Evolutionary conservation across 345 rosid genomes (phyloP), one percentile per base, ranked within the genome.

Genomic region (Schrenkiella parvula): DNA sequence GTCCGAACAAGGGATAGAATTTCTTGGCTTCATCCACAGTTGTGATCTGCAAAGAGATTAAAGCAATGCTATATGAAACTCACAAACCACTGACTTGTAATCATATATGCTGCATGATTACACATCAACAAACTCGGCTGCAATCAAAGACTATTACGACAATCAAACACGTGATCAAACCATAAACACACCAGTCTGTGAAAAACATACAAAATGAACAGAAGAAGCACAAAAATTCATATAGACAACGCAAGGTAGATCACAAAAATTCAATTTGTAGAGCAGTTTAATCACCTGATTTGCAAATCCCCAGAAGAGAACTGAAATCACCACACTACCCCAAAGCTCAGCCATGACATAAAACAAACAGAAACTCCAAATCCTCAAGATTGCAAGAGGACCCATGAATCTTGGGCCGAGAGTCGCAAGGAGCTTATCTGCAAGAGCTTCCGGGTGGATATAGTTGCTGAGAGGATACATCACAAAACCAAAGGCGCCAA

Each of bases 271-370:
- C 19, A 11, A 37, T 11, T 6, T n/a, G 15, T 2, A 35, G 42
- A 55, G 9, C 35, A 43, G 53, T 35, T 13, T 17, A 44, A 39
- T 79, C 62, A 90, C 98, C 97, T 93, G 98, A 88, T 93, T 93
- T 21, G 98, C 98, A 70, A 93, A 86, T 8, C 98, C 98, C 98
- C 98, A 93, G 75, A 93, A 93, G 38, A 93, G 89, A 76, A 93
- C 98, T 21, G 98, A 93, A 53, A 93, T 37, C 68, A 93, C 98
- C 34, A 93, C 98, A 73, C 98, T 93, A 11, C 98, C 98, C 98
- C 98, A 93, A 72, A 93, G 86, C 79, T 93, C 98, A 82, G 98
- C 98, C 98, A 93, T 93, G 71, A 93, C 98, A 81, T 93, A 93
- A 79, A 93, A 93, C 85, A 93, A 82, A 79, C 97, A 90, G 83